These are phyloP conservation scores for Aegilops bicornis DNA, from an alignment of 176 grass and related monocot species.

Conservation along the genomic window DNA sequence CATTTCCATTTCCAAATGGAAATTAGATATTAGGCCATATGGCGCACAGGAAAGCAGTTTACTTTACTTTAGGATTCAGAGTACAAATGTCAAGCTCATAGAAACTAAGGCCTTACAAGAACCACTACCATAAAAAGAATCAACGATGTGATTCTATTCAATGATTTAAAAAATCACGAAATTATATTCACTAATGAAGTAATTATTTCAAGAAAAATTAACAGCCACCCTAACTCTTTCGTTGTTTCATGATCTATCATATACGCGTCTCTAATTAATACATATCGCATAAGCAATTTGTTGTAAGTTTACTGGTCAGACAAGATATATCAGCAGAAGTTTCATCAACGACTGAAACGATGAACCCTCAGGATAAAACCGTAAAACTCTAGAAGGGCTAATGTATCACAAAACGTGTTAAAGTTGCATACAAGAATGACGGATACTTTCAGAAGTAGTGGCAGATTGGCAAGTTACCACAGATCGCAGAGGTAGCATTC, in stretches of 20 bases:
- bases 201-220: not conserved
- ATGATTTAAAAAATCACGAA: not conserved
- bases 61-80: too few species aligned
- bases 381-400: not conserved
- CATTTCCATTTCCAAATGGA: too few species aligned
- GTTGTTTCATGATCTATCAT: not conserved
- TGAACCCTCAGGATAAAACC: too few species aligned
- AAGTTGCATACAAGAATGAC: not conserved
- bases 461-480: not conserved
- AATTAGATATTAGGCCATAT: too few species aligned
- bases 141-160: not conserved
- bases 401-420: not conserved
- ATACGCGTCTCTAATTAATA: not conserved
- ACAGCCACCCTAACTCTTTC: not conserved
- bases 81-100: too few species aligned
- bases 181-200: not conserved
- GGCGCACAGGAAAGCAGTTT: too few species aligned
- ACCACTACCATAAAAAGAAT: too few species aligned
- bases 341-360: too few species aligned
- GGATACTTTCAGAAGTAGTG: not conserved
- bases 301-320: not conserved
- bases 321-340: too few species aligned
- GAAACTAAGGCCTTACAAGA: too few species aligned
- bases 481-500: not conserved
- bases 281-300: not conserved